Percentiles rank a stretch among this genome's conserved stretches.
Evolutionary conservation across 495 filamentous ascomycete genomes (phyloP).

Genomic region (Astrothelium macrocarpum): DNA sequence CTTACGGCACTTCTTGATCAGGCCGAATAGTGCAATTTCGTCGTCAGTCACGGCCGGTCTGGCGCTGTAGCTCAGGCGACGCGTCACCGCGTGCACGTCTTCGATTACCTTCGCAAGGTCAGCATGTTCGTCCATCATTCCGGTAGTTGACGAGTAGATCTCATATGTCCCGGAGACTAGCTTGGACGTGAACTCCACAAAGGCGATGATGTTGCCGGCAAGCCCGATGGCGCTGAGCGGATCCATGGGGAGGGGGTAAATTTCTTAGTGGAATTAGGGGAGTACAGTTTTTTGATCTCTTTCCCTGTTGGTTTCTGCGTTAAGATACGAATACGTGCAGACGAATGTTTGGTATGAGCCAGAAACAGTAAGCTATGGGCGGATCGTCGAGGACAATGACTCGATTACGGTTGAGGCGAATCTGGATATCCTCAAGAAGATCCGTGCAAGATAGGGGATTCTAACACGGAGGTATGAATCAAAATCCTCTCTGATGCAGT

Average conservation of each 20-base stretch:
- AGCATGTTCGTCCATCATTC: background rate
- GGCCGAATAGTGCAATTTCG: background rate
- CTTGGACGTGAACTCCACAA: background rate
- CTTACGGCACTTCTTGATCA: background rate
- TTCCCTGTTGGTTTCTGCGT: background rate
- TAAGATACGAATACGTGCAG: background rate
- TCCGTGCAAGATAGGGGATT: background rate
- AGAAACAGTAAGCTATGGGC: background rate
- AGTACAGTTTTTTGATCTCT: background rate
- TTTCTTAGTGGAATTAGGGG: background rate
- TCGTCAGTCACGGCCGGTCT: slow-evolving; percentile 1
- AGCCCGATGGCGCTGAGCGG: background rate
- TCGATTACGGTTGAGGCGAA: background rate
- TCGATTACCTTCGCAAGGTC: background rate
- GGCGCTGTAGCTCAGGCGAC: background rate
- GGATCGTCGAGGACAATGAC: background rate
- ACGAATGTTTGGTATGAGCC: background rate
- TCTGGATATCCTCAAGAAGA: background rate
- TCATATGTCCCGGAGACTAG: background rate
- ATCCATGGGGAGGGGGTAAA: background rate
- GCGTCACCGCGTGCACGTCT: background rate
- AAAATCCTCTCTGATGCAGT: background rate
- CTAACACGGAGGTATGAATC: background rate
- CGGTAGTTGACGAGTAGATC: background rate
- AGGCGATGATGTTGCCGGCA: background rate